phyloP scores from a whole-genome alignment of 495 filamentous ascomycete genomes.

The Penicillium macrosclerotiorum region DNA sequence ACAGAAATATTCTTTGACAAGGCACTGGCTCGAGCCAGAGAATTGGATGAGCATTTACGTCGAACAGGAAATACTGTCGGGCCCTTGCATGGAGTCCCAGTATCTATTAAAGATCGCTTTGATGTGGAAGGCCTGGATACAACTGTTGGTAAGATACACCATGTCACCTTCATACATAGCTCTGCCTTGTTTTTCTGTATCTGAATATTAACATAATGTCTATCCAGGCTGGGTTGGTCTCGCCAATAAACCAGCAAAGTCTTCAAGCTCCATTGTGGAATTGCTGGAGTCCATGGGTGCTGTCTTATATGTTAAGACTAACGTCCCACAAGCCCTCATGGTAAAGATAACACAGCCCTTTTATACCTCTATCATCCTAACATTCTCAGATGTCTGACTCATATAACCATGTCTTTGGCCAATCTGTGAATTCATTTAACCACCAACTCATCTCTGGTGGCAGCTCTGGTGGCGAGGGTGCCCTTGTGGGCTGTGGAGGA shows the following conservation, averaged over 20 bases:
- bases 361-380: too few species aligned
- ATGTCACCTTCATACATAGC: too few species aligned
- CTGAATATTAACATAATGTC: too few species aligned
- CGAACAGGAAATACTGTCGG: slow-evolving; percentile 29
- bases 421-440: slow-evolving; percentile 30
- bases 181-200: too few species aligned
- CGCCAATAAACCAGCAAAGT: slow-evolving; percentile 37
- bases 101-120: slow-evolving; percentile 58
- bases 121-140: slow-evolving; percentile 50
- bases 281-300: slow-evolving; percentile 30
- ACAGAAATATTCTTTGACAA: slow-evolving; percentile 56
- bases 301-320: slow-evolving; percentile 58
- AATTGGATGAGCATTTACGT: slow-evolving; percentile 23
- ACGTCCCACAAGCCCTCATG: slow-evolving; percentile 39
- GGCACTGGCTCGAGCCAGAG: slow-evolving; percentile 47
- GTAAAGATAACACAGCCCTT: too few species aligned
- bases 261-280: slow-evolving; percentile 35
- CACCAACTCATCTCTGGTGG: slow-evolving; percentile 37
- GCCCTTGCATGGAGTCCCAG: slow-evolving; percentile 57
- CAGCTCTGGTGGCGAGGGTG: slow-evolving; percentile 42
- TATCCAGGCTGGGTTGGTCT: too few species aligned
- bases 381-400: slow-evolving; percentile 49
- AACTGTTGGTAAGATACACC: too few species aligned
- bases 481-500: slow-evolving; percentile 36
- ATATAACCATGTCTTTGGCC: slow-evolving; percentile 48